Base-by-base conservation (phyloP, 2,329 filamentous ascomycete genomes). In the Didymella pinodella region DNA sequence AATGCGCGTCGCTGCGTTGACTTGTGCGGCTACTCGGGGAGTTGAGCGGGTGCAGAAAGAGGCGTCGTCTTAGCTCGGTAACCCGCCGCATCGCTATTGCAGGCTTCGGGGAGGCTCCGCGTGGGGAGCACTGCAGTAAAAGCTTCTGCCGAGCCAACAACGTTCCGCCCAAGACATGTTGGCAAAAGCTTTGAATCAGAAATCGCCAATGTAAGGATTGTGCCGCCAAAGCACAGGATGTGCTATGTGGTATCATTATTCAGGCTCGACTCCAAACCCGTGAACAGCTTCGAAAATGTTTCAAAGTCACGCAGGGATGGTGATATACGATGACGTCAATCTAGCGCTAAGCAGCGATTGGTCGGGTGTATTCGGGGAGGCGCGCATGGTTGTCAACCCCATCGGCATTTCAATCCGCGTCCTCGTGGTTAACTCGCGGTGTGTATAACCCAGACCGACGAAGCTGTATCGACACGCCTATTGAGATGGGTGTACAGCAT, bases 281-380 rank as follows among this genome's bases (percentile, higher is more conserved):
- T 16, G 10, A 16, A 43, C 22, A 25, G 16, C 38, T 4, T 7
- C n/a, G 26, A 45, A 16, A 8, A 11, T 7, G 7, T 26, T 3
- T 4, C 16, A 45, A 31, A 31, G 29, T 11, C 26, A 5, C 11
- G n/a, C 18, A 8, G n/a, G 3, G 12, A 32, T 18, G 31, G n/a
- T 49, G 55, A 54, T 38, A 49, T 58, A 28, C 10, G 34, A 14
- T 20, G 14, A 22, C 28, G 22, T 20, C 2, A 11, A 22, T 7
- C 11, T 7, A 1, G 25, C 31, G 22, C 5, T 6, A 2, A 11
- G 11, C 18, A 31, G 6, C 34, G 36, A 53, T 58, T 58, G 38
- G 55, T 20, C 45, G 55, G 49, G 54, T 45, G 28, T 48, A 36
- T 43, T 48, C 48, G 54, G 54, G 48, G 54, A 57, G 2, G 7